Percentiles rank a stretch among this genome's conserved stretches.
These are phyloP conservation scores for Alternaria burnsii DNA, from an alignment of 2,329 filamentous ascomycete genomes.

Conservation along the genomic window DNA sequence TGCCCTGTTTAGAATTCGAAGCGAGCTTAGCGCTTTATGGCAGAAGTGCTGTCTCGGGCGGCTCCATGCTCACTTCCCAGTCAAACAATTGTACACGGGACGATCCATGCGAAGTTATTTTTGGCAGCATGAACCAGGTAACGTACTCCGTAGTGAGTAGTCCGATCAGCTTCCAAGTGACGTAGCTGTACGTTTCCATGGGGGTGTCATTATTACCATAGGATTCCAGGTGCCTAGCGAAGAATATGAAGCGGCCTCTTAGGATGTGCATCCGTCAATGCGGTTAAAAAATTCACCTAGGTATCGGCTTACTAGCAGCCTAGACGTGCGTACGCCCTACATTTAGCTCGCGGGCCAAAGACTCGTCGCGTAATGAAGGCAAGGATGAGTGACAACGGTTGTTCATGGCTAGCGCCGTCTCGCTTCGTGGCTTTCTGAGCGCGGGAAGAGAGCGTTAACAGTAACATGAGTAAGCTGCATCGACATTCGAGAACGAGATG, in stretches of 20 bases:
- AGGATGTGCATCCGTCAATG: not conserved
- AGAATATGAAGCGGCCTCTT: not conserved
- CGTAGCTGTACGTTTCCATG: not conserved
- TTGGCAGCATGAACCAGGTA: not conserved
- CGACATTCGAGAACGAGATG: not conserved
- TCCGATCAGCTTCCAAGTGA: not conserved
- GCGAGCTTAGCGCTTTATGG: not conserved
- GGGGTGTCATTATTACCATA: not conserved
- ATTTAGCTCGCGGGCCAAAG: not conserved
- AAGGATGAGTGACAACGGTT: not conserved
- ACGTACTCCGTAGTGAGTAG: not conserved
- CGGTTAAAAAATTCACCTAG: not conserved
- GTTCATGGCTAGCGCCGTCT: not conserved
- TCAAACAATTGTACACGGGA: no score
- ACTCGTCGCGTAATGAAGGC: not conserved
- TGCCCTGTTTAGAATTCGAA: not conserved
- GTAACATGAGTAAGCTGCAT: not conserved
- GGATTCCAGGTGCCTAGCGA: not conserved
- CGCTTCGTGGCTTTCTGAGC: not conserved
- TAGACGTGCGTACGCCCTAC: not conserved
- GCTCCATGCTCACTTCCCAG: not conserved
- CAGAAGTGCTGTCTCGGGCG: not conserved
- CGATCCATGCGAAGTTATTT: not conserved
- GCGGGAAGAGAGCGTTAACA: not conserved
- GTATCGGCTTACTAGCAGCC: not conserved